Evolutionary conservation across 1,284 basidiomycete species (phyloP), one percentile per base, ranked within the genome.

Genomic region (Naganishia liquefaciens): DNA sequence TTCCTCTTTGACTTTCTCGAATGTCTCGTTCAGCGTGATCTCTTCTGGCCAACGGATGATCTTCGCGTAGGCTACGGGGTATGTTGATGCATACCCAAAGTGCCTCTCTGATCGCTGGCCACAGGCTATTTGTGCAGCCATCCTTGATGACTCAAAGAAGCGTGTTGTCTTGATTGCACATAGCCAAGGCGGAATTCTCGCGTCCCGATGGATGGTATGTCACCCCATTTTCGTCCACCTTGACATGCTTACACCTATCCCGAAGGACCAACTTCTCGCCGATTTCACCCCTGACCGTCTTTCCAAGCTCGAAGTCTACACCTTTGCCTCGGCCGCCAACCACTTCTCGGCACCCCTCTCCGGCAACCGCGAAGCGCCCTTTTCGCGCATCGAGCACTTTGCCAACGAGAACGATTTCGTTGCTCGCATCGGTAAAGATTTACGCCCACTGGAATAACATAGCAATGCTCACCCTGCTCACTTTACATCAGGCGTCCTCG

Each of bases 121-220:
- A 10, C 13, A 70, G 68, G 64, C 66, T 25, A 68, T 72, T 55
- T 52, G 65, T n/a, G n/a, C 52, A n/a, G 58, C 66, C 13, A 64
- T 75, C 54, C 64, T 64, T 25, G 53, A 72, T 33, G 53, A 54
- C 2, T 40, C 25, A 1, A 71, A 71, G 64, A 68, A 68, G 25
- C 70, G 70, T 33, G 68, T 76, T 43, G 74, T 76, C 37, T 66
- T 76, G 61, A 70, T 76, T 17, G 70, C 69, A 7, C 75, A 76
- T 53, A 70, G 68, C 21, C 75, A 76, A 67, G 75, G 75, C 23
- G 73, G 73, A 9, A 75, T 76, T 66, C 73, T 74, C 54, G 54
- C 69, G 19, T 69, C 71, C 0, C 55, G 69, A 53, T 53, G 51
- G 51, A 37, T 39, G 49, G 49, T 33, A 30, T 6, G 11, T 74